Conservation (phyloP, 176 grass and related monocot genomes). For the Cenchrus purpureus region DNA sequence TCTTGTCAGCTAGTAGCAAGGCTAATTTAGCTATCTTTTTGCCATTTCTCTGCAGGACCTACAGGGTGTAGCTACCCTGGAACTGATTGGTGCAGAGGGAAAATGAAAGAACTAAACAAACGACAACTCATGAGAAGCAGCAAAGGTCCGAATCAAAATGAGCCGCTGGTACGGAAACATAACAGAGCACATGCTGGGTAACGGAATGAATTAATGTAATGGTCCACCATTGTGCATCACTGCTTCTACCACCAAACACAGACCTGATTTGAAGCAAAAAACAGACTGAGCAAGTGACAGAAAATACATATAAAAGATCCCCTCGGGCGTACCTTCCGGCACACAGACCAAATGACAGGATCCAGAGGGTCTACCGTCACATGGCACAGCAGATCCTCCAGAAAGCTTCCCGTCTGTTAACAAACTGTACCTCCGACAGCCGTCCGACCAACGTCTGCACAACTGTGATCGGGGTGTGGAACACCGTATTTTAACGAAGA, state of each 20-base stretch:
- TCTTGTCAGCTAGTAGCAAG: constrained; percentile 27
- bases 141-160: constrained; percentile 35
- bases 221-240: constrained; percentile 8
- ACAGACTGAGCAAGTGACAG: constrained; percentile 28
- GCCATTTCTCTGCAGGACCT: constrained; percentile 38
- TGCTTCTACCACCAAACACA: constrained; percentile 35
- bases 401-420: constrained; percentile 56
- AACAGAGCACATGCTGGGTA: constrained; percentile 48
- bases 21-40: constrained; percentile 13
- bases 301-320: constrained; percentile 43
- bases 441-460: constrained; percentile 69
- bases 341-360: constrained; percentile 50
- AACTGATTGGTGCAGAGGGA: constrained; percentile 23
- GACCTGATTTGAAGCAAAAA: constrained; percentile 3
- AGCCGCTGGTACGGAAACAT: constrained; percentile 22
- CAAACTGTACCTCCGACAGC: constrained; percentile 66
- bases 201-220: constrained; percentile 32
- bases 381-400: constrained; percentile 51
- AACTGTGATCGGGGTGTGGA: constrained; percentile 57
- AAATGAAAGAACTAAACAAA: constrained; percentile 4
- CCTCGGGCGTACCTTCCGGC: constrained; percentile 35
- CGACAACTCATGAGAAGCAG: constrained; percentile 9
- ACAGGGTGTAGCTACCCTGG: constrained; percentile 39
- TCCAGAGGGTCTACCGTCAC: constrained; percentile 63
- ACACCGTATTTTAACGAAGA: constrained; percentile 49